Base-by-base conservation (phyloP, 768 basidiomycete species). In the Boletus rubescentipes region DNA sequence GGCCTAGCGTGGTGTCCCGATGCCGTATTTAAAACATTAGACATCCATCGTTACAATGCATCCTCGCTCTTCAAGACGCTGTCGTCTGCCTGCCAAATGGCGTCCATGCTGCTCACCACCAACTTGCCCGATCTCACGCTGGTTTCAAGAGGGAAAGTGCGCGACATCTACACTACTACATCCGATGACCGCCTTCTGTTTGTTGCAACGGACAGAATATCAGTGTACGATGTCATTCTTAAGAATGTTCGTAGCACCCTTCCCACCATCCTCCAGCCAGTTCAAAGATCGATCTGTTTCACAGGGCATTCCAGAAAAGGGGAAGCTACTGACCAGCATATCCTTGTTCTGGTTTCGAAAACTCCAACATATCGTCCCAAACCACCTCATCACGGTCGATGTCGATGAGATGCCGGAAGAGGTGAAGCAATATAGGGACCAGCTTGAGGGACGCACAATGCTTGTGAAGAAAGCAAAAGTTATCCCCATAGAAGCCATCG, bases 341-440 rank as follows among this genome's bases (percentile, higher is more conserved):
- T 98, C 97, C 16, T 76, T 91, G 48, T 98, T 95, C 78, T 99
- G 96, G 96, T 99, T 98, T 73, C 72, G 86, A 48, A 88, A 87
- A 69, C 84, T 98, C 26, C 72, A 72, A 26, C 67, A 84, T 46
- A 83, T 96, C 65, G 83, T 96, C 58, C 90, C 91, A 5, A 93
- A 95, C 71, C 97, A 99, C 67, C 82, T 98, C 64, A 79, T 96
- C 49, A 89, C 91, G 0, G 81, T 82, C 26, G 73, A 86, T 53
- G 71, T 94, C 51, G 81, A 86, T 42, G 79, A 86, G 62, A 95
- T 98, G 89, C 95, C 95, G 0, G 73, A 76, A 51, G 87, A 88
- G 59, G 79, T 96, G 30, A 79, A 78, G 46, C 74, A 86, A 61
- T 90, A 94, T 73, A 81, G 75, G 58, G 81, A 83, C 36, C 86